A percentile compares a stretch with the other conserved stretches of the same genome.
Evolutionary conservation across 2,329 filamentous ascomycete species (phyloP).

Genomic region (Tolypocladium ovalisporum): DNA sequence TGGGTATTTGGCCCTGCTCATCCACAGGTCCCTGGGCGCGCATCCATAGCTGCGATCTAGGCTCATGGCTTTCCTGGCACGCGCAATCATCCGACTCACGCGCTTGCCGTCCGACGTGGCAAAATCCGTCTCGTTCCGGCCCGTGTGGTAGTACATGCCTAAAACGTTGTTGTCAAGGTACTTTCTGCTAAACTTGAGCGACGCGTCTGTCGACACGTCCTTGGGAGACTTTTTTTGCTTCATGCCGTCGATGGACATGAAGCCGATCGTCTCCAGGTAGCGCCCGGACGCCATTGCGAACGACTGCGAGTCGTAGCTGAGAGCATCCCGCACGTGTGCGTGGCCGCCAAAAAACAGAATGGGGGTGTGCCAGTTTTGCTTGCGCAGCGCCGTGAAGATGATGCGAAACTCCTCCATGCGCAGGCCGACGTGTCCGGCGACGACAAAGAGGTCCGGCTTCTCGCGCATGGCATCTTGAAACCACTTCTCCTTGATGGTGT

Average conservation of each 20-base stretch:
- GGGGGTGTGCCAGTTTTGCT: constrained; percentile 66
- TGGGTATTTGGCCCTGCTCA: constrained; percentile 67
- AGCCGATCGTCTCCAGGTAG: constrained; percentile 92
- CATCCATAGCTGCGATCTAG: constrained; percentile 75
- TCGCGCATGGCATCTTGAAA: constrained; percentile 79
- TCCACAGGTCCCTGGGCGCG: constrained; percentile 70
- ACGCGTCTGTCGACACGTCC: constrained; percentile 18
- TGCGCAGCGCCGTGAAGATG: constrained; percentile 69
- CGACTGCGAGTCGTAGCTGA: constrained; percentile 65
- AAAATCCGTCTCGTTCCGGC: constrained; percentile 61
- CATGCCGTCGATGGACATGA: constrained; percentile 71
- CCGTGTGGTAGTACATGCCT: constrained; percentile 72
- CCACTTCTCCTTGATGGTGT: constrained; percentile 77
- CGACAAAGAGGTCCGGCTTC: constrained; percentile 76
- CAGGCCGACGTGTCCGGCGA: constrained; percentile 76
- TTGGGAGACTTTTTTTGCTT: constrained; percentile 16
- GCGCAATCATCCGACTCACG: constrained; percentile 57
- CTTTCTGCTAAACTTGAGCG: constrained; percentile 56
- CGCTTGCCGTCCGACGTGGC: constrained; percentile 63
- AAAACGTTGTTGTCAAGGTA: constrained; percentile 94
- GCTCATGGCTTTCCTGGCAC: constrained; percentile 57
- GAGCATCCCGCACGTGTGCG: constrained; percentile 77
- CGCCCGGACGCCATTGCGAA: constrained; percentile 77
- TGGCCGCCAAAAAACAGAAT: constrained; percentile 92
- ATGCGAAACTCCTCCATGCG: constrained; percentile 68